A percentile compares a stretch with the other conserved stretches of the same genome.
Conservation (phyloP, 2,329 filamentous ascomycete species). For the Sordariomycetes sp. region DNA sequence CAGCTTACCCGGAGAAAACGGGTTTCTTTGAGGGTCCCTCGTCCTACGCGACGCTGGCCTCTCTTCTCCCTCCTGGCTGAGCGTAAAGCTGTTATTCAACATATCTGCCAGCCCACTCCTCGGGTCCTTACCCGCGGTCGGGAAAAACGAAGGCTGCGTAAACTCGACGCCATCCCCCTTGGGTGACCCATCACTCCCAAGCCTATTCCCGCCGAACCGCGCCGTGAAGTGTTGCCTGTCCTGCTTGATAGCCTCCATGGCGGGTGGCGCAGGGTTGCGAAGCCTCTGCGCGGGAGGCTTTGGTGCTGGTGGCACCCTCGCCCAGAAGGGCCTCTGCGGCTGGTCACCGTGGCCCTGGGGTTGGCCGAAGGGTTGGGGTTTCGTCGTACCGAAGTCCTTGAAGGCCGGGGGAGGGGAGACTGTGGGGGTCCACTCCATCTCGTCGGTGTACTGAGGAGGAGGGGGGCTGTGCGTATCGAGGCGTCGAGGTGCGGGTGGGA, state of each 20-base stretch:
- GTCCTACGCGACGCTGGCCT: neutral
- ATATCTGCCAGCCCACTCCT: constrained; percentile 22
- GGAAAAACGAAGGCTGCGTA: constrained; percentile 43
- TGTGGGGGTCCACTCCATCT: constrained; percentile 61
- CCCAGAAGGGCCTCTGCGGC: constrained; percentile 45
- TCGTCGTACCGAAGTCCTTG: constrained; percentile 22
- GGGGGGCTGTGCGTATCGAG: neutral
- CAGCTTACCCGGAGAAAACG: neutral
- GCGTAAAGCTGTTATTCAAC: constrained; percentile 21
- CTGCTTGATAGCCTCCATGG: constrained; percentile 21
- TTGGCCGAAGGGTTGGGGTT: constrained; percentile 27
- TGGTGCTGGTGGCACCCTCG: constrained; percentile 53
- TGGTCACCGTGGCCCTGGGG: constrained; percentile 17
- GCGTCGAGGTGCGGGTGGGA: neutral
- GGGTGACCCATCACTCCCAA: neutral
- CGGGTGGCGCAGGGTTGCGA: constrained; percentile 32
- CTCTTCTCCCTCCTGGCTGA: constrained; percentile 11
- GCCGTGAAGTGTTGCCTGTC: constrained; percentile 4
- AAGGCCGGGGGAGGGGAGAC: constrained; percentile 30
- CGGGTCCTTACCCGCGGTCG: constrained; percentile 22
- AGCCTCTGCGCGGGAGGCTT: constrained; percentile 45
- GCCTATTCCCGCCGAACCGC: neutral
- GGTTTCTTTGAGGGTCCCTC: neutral
- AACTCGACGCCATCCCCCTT: constrained; percentile 23
- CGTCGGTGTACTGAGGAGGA: constrained; percentile 21